Conservation (phyloP, 1,284 basidiomycete species). For the Omphalotus olearius region DNA sequence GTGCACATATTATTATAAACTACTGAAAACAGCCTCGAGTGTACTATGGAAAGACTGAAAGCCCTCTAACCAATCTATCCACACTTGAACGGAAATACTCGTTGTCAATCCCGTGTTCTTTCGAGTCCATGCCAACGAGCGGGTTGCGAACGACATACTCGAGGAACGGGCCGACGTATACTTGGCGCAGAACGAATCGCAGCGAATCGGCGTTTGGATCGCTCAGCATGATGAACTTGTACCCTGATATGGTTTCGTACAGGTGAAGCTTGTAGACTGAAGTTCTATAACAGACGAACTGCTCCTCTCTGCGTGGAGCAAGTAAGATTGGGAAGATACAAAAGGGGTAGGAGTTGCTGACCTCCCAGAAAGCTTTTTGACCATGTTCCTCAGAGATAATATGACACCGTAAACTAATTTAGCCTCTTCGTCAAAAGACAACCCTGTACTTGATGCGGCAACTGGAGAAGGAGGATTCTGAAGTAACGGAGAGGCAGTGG, state of each 20-base stretch:
- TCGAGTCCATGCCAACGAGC: slow-evolving; percentile 77
- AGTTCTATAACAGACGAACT: slow-evolving; percentile 89
- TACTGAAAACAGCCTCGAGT: background rate
- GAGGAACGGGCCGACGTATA: slow-evolving; percentile 92
- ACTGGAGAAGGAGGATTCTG: slow-evolving; percentile 30
- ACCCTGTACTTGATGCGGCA: slow-evolving; percentile 37
- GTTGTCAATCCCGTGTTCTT: slow-evolving; percentile 83
- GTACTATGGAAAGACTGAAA: slow-evolving; percentile 53
- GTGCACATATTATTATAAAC: background rate
- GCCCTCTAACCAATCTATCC: slow-evolving; percentile 70
- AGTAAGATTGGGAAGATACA: slow-evolving; percentile 2
- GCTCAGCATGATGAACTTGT: slow-evolving; percentile 94
- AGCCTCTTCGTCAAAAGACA: slow-evolving; percentile 95
- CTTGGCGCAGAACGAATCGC: slow-evolving; percentile 80
- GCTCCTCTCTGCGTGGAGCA: slow-evolving; percentile 64
- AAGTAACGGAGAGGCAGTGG: slow-evolving; percentile 31
- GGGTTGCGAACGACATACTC: slow-evolving; percentile 94
- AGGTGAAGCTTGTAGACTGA: slow-evolving; percentile 92
- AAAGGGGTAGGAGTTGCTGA: slow-evolving; percentile 29
- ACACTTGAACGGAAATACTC: slow-evolving; percentile 84
- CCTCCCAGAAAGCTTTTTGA: slow-evolving; percentile 89
- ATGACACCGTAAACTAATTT: slow-evolving; percentile 98
- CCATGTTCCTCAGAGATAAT: slow-evolving; percentile 89
- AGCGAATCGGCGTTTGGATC: slow-evolving; percentile 82
- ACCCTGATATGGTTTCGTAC: slow-evolving; percentile 88